Evolutionary conservation across 495 filamentous ascomycete genomes (phyloP).

Genomic region (Oidiodendron maius): DNA sequence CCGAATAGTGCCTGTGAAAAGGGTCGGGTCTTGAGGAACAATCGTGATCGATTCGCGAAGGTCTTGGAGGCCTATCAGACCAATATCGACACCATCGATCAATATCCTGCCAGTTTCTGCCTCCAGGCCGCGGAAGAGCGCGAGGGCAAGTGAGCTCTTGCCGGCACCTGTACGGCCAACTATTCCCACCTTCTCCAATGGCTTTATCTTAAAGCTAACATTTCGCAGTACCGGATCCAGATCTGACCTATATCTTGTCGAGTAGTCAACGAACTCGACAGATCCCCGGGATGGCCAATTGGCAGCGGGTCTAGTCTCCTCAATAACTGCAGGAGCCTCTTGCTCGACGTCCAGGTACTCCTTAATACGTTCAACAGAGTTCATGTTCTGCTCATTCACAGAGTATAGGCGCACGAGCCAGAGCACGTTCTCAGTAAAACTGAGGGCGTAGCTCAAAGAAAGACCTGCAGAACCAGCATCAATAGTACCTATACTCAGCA

Average conservation of each 20-base stretch:
- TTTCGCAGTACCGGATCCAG: conserved; percentile 79
- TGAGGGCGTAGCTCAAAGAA: conserved; percentile 95
- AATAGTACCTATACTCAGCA: conserved; percentile 74
- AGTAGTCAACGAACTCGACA: conserved; percentile 83
- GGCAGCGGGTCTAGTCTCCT: conserved; percentile 65
- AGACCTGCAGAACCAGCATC: conserved; percentile 93
- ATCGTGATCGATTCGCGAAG: conserved; percentile 93
- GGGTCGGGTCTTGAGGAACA: conserved; percentile 95
- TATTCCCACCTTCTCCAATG: conserved; percentile 91
- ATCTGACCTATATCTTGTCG: conserved; percentile 82
- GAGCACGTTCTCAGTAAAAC: conserved; percentile 93
- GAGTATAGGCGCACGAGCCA: conserved; percentile 97
- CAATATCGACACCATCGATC: conserved; percentile 87
- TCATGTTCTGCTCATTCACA: conserved; percentile 98
- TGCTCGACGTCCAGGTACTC: conserved; percentile 97
- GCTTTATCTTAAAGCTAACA: conserved; percentile 78
- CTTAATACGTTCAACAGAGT: conserved; percentile 95
- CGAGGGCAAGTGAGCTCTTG: conserved; percentile 92
- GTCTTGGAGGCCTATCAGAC: conserved; percentile 82
- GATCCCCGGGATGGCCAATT: conserved; percentile 84
- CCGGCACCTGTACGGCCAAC: conserved; percentile 95
- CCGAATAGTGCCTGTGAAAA: conserved; percentile 93
- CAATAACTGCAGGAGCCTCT: conserved; percentile 74
- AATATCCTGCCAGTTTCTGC: conserved; percentile 85
- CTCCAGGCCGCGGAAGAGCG: conserved; percentile 95